Evolutionary conservation across 2,329 filamentous ascomycete species (phyloP).

Genomic region (Penicillium digitatum): DNA sequence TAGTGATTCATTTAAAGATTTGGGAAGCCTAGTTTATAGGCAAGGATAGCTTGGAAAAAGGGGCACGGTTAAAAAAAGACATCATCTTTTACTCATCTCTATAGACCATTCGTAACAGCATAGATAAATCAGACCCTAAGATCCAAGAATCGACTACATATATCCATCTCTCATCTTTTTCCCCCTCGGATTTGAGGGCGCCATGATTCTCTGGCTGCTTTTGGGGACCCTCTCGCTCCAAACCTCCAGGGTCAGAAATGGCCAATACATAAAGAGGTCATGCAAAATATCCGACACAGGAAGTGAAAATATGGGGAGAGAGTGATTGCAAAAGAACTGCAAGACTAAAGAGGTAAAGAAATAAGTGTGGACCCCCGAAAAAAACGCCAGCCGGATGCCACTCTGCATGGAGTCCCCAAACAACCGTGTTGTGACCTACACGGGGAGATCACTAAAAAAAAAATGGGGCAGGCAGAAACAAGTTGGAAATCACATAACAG

Average conservation of each 20-base stretch:
- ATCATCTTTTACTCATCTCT: constrained; percentile 38
- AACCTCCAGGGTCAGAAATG: constrained; percentile 14
- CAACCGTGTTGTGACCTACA: constrained; percentile 29
- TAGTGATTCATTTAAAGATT: background rate
- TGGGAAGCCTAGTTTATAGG: too few relatives aligned
- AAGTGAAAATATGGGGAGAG: constrained; percentile 24
- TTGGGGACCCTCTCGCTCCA: constrained; percentile 14
- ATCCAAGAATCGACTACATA: constrained; percentile 23
- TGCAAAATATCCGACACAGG: constrained; percentile 18
- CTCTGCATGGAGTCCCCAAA: constrained; percentile 36
- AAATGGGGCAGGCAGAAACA: constrained; percentile 31
- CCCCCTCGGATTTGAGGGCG: constrained; percentile 4
- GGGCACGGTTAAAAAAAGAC: constrained; percentile 16
- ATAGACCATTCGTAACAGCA: constrained; percentile 42
- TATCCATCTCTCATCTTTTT: constrained; percentile 15
- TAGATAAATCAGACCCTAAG: constrained; percentile 31
- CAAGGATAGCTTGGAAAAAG: background rate
- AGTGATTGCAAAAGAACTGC: constrained; percentile 21
- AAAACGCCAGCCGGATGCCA: constrained; percentile 44
- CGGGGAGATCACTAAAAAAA: constrained; percentile 31
- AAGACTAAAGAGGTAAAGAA: constrained; percentile 26
- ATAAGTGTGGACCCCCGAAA: constrained; percentile 36
- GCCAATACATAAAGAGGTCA: constrained; percentile 13
- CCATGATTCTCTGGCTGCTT: constrained; percentile 13
- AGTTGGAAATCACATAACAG: constrained; percentile 31